Percentiles rank a stretch among this genome's conserved stretches.
phyloP scores from a whole-genome alignment of 352 stramenopile genomes.

The Chrysophaeum taylorii region DNA sequence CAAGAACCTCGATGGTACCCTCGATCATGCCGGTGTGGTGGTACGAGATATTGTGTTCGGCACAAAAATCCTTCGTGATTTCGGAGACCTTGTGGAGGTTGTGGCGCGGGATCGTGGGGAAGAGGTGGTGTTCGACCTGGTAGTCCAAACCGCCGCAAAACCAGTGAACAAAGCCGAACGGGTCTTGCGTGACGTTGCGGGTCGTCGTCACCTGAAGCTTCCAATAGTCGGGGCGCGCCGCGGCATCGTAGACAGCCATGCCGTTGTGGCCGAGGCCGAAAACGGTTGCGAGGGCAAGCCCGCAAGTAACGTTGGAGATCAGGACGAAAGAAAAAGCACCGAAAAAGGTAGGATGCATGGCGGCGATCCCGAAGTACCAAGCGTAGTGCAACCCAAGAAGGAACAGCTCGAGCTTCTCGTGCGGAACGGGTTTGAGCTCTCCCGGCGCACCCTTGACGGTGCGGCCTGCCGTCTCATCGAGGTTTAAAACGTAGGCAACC shows the following conservation, averaged over 20 bases:
- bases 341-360: constrained; percentile 24
- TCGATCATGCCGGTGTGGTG: constrained; percentile 84
- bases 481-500: not conserved
- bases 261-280: constrained; percentile 80
- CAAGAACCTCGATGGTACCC: constrained; percentile 84
- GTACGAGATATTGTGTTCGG: constrained; percentile 87
- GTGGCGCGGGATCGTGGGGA: constrained; percentile 67
- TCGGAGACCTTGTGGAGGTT: constrained; percentile 83
- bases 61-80: constrained; percentile 89
- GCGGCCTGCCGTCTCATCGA: not conserved
- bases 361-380: constrained; percentile 73
- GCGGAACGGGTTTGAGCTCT: not conserved
- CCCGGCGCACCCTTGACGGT: not conserved
- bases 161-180: constrained; percentile 80
- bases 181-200: constrained; percentile 55
- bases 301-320: not conserved
- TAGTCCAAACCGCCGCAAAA: constrained; percentile 75
- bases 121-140: constrained; percentile 64
- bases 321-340: not conserved
- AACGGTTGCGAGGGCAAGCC: constrained; percentile 45
- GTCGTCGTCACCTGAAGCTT: constrained; percentile 58
- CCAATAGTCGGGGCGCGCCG: constrained; percentile 57
- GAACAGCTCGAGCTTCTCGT: constrained; percentile 21
- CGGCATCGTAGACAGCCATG: constrained; percentile 74
- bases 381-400: constrained; percentile 66